Conservation (phyloP, 1,284 basidiomycete genomes). For the Golubevia pallescens region DNA sequence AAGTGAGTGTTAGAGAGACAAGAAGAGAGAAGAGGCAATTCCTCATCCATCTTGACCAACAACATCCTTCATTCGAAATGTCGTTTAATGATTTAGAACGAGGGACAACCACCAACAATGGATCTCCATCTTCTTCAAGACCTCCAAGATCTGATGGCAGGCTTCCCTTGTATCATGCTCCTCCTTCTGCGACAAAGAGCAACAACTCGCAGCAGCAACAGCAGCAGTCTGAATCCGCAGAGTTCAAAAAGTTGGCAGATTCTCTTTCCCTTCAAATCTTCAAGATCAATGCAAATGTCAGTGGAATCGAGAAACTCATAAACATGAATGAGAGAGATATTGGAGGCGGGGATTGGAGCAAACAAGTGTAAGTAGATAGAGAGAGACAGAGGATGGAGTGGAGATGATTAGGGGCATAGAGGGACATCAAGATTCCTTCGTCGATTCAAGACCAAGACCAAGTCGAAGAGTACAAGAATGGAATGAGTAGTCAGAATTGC, state of each 20-base stretch:
- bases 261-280: conserved; percentile 92
- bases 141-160: conserved; percentile 11
- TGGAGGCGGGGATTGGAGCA: conserved; percentile 78
- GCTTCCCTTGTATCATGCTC: no score
- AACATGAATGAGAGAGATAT: conserved; percentile 83
- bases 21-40: no score
- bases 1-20: no score
- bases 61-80: no score
- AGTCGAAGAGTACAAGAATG: no score
- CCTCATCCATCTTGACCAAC: no score
- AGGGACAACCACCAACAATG: no score
- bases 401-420: neutral
- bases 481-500: no score
- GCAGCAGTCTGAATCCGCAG: conserved; percentile 11
- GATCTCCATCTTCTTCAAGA: no score
- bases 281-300: conserved; percentile 97
- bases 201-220: conserved; percentile 19
- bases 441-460: no score
- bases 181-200: conserved; percentile 5
- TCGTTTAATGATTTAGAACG: no score
- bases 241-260: conserved; percentile 79
- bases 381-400: neutral
- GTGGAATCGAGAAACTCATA: conserved; percentile 88
- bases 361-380: conserved; percentile 74
- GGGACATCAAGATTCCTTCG: no score